Conservation (phyloP, 257 asterid species). For the Voacanga thouarsii region DNA sequence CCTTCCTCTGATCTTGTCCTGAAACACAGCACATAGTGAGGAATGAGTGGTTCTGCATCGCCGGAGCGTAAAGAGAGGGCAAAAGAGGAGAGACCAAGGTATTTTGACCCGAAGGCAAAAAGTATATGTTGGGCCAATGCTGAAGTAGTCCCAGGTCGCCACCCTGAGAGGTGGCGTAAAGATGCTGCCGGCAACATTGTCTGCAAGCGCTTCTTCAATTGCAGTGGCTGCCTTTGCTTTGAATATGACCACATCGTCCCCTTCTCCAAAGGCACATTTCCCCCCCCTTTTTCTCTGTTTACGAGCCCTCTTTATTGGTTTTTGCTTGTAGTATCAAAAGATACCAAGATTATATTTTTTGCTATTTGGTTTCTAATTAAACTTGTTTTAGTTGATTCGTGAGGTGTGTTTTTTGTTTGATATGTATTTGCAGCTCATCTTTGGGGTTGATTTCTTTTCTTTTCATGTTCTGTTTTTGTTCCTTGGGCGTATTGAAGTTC, state of each 20-base stretch:
- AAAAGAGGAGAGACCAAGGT: slow-evolving; percentile 50
- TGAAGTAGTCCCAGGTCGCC: slow-evolving; percentile 79
- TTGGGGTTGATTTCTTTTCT: background rate
- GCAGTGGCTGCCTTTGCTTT: slow-evolving; percentile 93
- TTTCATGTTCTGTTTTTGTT: background rate
- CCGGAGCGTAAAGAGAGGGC: slow-evolving; percentile 5
- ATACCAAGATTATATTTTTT: background rate
- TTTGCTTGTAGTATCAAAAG: slow-evolving; percentile 1
- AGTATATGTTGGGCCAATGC: slow-evolving; percentile 75
- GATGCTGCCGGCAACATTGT: slow-evolving; percentile 92
- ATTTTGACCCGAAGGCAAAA: slow-evolving; percentile 68
- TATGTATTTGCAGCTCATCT: background rate
- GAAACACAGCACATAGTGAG: background rate
- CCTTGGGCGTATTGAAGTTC: background rate
- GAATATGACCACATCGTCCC: slow-evolving; percentile 91
- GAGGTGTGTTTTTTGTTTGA: background rate
- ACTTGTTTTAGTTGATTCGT: background rate
- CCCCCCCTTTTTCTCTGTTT: background rate
- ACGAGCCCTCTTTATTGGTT: background rate
- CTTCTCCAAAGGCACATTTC: slow-evolving; percentile 67
- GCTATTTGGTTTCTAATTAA: background rate
- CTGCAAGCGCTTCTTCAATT: slow-evolving; percentile 87
- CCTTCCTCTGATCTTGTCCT: background rate
- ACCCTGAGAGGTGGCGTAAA: slow-evolving; percentile 98
- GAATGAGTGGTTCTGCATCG: slow-evolving; percentile 14